Conservation (phyloP, 257 asterid genomes). For the Plantago elongata region DNA sequence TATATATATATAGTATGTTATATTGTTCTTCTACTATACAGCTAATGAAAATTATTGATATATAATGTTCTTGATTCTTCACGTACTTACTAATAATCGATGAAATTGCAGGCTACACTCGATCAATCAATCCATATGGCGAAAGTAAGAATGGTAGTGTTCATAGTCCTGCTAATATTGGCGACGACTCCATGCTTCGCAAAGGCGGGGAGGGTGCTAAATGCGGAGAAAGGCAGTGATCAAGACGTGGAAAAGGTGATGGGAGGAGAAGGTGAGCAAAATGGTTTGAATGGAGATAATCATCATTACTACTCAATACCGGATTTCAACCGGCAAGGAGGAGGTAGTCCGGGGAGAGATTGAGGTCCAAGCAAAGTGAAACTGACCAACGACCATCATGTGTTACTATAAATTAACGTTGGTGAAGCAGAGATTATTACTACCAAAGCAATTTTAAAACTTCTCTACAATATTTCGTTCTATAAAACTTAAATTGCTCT, state of each 20-base stretch:
- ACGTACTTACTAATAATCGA: neutral
- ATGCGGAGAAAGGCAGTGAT: neutral
- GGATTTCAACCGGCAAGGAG: constrained; percentile 26
- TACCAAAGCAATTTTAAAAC: no score
- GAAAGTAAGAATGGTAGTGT: constrained; percentile 11
- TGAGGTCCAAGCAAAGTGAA: neutral
- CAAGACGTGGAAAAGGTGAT: neutral
- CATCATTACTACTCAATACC: constrained; percentile 35
- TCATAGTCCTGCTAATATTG: constrained; percentile 13
- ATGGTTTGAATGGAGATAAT: constrained; percentile 27
- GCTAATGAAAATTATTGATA: no score
- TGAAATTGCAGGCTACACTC: neutral
- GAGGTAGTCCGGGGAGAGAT: constrained; percentile 24
- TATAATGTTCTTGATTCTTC: neutral
- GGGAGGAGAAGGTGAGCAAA: neutral
- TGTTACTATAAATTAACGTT: no score
- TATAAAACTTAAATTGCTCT: no score
- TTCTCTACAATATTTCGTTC: no score
- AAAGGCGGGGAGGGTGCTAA: constrained; percentile 12
- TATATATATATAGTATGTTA: no score
- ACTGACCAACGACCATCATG: no score
- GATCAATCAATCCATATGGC: constrained; percentile 7
- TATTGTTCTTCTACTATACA: no score
- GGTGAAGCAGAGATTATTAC: no score
- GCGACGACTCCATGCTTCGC: constrained; percentile 18